Conservation (phyloP, 352 stramenopile species). For the Pythium volutum region DNA sequence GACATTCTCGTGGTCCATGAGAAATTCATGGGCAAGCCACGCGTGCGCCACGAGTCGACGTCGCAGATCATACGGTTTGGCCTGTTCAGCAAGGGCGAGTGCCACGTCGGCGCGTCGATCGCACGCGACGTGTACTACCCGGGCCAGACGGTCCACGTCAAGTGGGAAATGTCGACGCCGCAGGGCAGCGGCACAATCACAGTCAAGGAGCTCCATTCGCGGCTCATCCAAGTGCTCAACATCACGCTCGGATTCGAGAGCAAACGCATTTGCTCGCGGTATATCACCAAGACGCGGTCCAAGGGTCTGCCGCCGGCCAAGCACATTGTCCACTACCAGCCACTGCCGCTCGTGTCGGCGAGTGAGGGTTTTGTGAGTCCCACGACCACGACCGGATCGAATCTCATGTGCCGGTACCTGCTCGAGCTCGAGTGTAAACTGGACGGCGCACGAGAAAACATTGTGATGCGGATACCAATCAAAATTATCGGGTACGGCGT, state of each 20-base stretch:
- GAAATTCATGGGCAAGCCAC: slow-evolving; percentile 22
- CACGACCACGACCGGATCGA: slow-evolving; percentile 19
- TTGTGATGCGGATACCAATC: slow-evolving; percentile 24
- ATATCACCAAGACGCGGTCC: slow-evolving; percentile 41
- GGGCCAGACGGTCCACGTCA: slow-evolving; percentile 51
- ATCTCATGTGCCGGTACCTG: slow-evolving; percentile 21
- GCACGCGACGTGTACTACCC: slow-evolving; percentile 68
- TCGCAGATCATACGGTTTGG: slow-evolving; percentile 43
- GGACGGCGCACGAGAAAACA: slow-evolving; percentile 9
- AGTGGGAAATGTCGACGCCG: slow-evolving; percentile 49
- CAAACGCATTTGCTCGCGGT: slow-evolving; percentile 34
- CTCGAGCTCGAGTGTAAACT: slow-evolving; percentile 23
- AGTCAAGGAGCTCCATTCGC: slow-evolving; percentile 39
- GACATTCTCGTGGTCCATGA: slow-evolving; percentile 30
- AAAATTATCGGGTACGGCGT: slow-evolving; percentile 21
- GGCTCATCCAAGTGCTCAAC: slow-evolving; percentile 48
- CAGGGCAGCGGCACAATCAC: slow-evolving; percentile 39
- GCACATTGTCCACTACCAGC: slow-evolving; percentile 43
- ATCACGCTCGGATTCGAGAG: slow-evolving; percentile 32
- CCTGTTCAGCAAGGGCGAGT: slow-evolving; percentile 53
- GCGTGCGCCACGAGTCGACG: slow-evolving; percentile 18
- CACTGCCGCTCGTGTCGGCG: slow-evolving; percentile 33
- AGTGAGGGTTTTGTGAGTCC: slow-evolving; percentile 35
- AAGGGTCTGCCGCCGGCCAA: slow-evolving; percentile 37
- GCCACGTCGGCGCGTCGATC: slow-evolving; percentile 48